Base-by-base conservation (phyloP, 192 early-diverging fungal species). In the Backusella sp. region DNA sequence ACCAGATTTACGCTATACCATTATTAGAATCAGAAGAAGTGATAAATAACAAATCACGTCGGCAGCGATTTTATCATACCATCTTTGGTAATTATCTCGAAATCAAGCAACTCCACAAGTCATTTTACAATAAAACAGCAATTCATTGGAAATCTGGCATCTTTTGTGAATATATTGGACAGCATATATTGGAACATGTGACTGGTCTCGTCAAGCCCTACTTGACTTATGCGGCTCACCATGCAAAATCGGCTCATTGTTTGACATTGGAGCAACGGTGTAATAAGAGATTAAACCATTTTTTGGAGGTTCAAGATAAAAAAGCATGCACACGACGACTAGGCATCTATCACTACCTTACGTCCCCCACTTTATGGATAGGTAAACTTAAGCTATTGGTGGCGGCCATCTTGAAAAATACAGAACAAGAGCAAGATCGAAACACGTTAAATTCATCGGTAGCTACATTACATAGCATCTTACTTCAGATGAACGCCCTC, bases 21-120 rank as follows among this genome's bases (percentile, higher is more conserved):
- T 30, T 70, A 7, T 36, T 73, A 69, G 23, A 42, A 34, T 37
- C 69, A 4, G 46, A 56, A 9, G 12, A 41, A 1, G 44, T 71
- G 14, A 71, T 71, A 17, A 17, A 17, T 14, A 30, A 71, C 6
- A 14, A 6, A 30, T 49, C 44, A 21, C 66, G 75, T n/a, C 41
- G 68, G 12, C 19, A 70, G 26, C 36, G 39, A 56, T 76, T 76
- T 59, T 42, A 70, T 34, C 37, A 70, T 15, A 49, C 37, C 11
- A 8, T 74, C 9, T 79, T 79, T 62, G 66, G 73, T 19, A 79
- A 79, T 46, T 68, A 79, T 73, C 36, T 41, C 2, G 34, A 53
- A 7, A 73, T 79, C 41, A 44, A 46, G 9, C 26, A 52, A 30
- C 30, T 74, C 14, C 77, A 79, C 41, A 66, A 49, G 19, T 49